Base-by-base conservation (phyloP, 208 protist genomes). In the Porcisia deanei region DNA sequence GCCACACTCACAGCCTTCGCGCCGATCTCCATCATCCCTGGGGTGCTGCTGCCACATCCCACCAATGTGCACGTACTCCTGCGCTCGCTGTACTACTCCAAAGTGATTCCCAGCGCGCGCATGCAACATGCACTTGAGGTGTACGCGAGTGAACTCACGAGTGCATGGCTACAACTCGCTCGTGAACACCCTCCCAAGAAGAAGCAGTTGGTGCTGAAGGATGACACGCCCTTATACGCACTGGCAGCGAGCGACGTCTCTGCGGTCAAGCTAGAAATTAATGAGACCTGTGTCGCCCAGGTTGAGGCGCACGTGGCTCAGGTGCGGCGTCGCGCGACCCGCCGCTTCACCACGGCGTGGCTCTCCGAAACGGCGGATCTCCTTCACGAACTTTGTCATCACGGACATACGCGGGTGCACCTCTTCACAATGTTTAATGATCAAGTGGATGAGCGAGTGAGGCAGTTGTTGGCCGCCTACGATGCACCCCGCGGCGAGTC, bases 401-500 rank as follows among this genome's bases (percentile, higher is more conserved):
- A 6, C 3, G 63, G 49, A 43, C 45, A 81, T 3, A 60, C 55
- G 1, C 77, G 34, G 47, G 61, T 81, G 59, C 77, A 75, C 30
- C 57, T 81, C 53, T 81, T 81, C 57, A 76, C 71, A 0, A 76
- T 81, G 77, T 75, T 71, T 45, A 75, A 81, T 57, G 77, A 76
- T 43, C 7, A 58, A 43, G 77, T 73, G 30, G 77, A 76, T 73
- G 64, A 57, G 61, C 77, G 77, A 10, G 54, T 81, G 64, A 60
- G 70, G 64, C 77, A 81, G 55, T 70, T 81, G 71, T 54, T 81
- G 30, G 54, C 67, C 1, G 77, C 77, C 20, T 76, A 81, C 47
- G 77, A 75, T 30, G 49, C 65, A 55, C 67, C 22, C 20, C 57
- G 45, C 4, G 49, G 58, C 9, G 61, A 55, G 65, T 70, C 45